These are phyloP conservation scores for Cadophora malorum DNA, from an alignment of 2,329 filamentous ascomycete species.

Conservation along the genomic window DNA sequence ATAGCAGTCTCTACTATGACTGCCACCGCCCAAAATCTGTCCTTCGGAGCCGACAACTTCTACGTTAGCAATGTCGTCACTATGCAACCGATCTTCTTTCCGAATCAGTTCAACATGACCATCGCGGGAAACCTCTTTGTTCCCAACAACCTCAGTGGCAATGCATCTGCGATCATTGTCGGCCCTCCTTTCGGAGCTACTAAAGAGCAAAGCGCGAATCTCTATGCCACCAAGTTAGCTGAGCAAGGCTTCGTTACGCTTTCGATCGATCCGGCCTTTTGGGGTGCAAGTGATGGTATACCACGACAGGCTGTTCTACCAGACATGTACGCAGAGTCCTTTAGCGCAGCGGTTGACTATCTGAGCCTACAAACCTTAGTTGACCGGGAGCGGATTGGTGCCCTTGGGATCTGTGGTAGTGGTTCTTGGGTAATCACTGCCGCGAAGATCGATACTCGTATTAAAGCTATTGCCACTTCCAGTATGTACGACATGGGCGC, in stretches of 20 bases:
- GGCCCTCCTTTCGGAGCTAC: neutral
- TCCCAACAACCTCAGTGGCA: neutral
- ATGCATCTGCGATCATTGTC: neutral
- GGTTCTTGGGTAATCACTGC: neutral
- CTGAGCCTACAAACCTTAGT: neutral
- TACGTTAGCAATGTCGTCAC: neutral
- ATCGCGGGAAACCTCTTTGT: neutral
- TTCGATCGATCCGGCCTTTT: neutral
- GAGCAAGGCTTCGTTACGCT: neutral
- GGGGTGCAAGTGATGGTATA: neutral
- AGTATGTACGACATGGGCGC: neutral
- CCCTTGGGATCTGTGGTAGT: neutral
- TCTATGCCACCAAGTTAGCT: neutral
- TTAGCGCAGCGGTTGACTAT: neutral
- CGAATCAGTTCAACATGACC: neutral
- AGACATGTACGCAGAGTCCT: neutral
- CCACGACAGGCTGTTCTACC: too few relatives aligned
- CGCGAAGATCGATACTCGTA: neutral
- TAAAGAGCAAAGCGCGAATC: neutral
- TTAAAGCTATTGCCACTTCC: neutral
- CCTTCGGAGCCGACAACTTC: neutral
- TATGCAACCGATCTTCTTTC: neutral
- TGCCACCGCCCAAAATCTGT: neutral
- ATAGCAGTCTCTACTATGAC: too few relatives aligned
- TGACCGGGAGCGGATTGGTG: neutral